Percentiles rank a stretch among this genome's conserved stretches.
phyloP scores from a whole-genome alignment of 108 stramenopile genomes.

The Discostella pseudostelligera region DNA sequence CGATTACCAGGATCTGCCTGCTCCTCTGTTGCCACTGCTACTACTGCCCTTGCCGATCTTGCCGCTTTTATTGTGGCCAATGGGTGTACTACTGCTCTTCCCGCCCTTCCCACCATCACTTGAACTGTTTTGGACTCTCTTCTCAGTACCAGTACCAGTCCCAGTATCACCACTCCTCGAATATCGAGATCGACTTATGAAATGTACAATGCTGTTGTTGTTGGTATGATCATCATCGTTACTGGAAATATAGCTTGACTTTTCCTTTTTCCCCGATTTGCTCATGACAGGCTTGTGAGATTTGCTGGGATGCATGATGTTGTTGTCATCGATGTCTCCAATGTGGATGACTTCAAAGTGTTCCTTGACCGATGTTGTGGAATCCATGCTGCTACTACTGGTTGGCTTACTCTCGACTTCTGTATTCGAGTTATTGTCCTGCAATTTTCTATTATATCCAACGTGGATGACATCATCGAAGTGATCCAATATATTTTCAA shows the following conservation, averaged over 20 bases:
- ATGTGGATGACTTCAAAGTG: not conserved
- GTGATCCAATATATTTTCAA: not conserved
- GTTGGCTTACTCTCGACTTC: not conserved
- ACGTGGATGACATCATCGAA: not conserved
- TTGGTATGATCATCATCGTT: not conserved
- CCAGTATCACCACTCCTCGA: not conserved
- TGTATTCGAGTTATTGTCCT: not conserved
- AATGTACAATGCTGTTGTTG: not conserved
- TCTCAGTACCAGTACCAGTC: not conserved
- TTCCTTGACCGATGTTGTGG: not conserved
- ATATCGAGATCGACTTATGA: not conserved
- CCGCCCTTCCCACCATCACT: not conserved
- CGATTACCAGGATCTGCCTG: not conserved
- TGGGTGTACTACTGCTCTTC: not conserved
- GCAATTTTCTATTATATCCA: not conserved
- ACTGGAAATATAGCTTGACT: not conserved
- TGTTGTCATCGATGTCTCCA: not conserved
- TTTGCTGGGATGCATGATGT: not conserved
- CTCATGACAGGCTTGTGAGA: not conserved
- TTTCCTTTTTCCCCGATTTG: not conserved
- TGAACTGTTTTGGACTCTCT: not conserved
- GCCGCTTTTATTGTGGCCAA: not conserved
- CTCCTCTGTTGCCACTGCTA: not conserved
- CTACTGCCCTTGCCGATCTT: not conserved
- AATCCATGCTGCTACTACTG: not conserved